Percentiles rank a stretch among this genome's conserved stretches.
These are phyloP conservation scores for Elymus sibiricus DNA, from an alignment of 176 grass and related monocot genomes.

Conservation along the genomic window DNA sequence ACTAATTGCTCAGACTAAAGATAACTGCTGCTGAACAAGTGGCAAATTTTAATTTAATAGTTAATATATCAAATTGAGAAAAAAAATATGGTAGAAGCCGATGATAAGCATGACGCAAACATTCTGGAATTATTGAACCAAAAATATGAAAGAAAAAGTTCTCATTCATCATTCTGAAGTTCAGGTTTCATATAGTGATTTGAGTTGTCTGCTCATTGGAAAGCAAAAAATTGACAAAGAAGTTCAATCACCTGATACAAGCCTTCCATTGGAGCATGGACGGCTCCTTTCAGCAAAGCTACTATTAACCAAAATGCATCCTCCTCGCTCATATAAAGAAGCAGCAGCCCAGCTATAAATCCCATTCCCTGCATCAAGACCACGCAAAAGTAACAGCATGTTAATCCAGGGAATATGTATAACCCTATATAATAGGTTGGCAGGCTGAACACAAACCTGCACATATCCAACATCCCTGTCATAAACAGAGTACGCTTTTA, in stretches of 20 bases:
- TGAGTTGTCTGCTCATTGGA: background rate
- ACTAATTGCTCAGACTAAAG: slow-evolving; percentile 1
- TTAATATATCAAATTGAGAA: background rate
- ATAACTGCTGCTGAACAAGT: background rate
- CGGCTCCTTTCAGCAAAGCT: slow-evolving; percentile 91
- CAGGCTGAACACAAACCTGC: slow-evolving; percentile 57
- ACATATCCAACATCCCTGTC: slow-evolving; percentile 97
- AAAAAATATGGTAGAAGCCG: background rate
- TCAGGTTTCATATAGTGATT: slow-evolving; percentile 4
- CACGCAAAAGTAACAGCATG: slow-evolving; percentile 15
- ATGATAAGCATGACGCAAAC: background rate
- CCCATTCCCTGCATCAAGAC: slow-evolving; percentile 79
- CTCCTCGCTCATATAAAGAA: slow-evolving; percentile 99
- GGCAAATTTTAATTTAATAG: background rate
- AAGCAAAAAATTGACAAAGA: background rate
- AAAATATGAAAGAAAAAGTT: background rate
- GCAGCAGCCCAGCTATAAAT: slow-evolving; percentile 87
- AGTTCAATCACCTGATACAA: slow-evolving; percentile 81
- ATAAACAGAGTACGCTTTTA: slow-evolving; percentile 97
- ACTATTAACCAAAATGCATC: slow-evolving; percentile 98
- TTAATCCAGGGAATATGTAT: slow-evolving; percentile 18
- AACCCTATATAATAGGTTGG: background rate
- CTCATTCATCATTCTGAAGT: background rate
- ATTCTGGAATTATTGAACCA: background rate
- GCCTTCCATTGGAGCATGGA: slow-evolving; percentile 97